Evolutionary conservation across 1,284 basidiomycete genomes (phyloP).

Genomic region (Schizophyllum amplum): DNA sequence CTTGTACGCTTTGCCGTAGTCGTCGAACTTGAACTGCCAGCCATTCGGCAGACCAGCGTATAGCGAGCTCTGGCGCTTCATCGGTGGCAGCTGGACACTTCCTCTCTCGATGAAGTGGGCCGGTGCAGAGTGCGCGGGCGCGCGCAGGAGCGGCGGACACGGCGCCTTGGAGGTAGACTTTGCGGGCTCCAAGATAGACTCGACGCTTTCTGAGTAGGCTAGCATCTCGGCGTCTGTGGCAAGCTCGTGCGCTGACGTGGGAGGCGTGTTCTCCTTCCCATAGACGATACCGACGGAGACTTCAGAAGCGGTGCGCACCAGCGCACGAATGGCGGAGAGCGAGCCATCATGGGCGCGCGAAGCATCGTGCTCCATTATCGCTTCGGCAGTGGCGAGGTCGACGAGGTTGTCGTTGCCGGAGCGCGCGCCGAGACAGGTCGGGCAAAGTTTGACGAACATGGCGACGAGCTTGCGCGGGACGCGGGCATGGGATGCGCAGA

Average conservation of each 20-base stretch:
- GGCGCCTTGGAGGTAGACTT: background rate
- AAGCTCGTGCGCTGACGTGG: background rate
- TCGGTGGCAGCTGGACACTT: background rate
- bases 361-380: background rate
- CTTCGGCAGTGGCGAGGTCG: background rate
- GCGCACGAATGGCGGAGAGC: background rate
- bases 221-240: background rate
- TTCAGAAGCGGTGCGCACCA: background rate
- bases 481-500: constrained; percentile 66
- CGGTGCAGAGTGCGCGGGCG: background rate
- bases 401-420: background rate
- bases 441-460: constrained; percentile 68
- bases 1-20: background rate
- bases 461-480: constrained; percentile 74
- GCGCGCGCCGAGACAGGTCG: constrained; percentile 38
- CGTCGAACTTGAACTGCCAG: background rate
- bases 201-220: background rate
- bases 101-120: background rate
- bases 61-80: background rate
- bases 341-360: background rate
- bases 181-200: background rate
- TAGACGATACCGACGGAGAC: background rate
- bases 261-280: background rate
- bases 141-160: background rate
- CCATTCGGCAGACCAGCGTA: background rate